These are phyloP conservation scores for Bullera alba DNA, from an alignment of 768 basidiomycete species.

Conservation along the genomic window DNA sequence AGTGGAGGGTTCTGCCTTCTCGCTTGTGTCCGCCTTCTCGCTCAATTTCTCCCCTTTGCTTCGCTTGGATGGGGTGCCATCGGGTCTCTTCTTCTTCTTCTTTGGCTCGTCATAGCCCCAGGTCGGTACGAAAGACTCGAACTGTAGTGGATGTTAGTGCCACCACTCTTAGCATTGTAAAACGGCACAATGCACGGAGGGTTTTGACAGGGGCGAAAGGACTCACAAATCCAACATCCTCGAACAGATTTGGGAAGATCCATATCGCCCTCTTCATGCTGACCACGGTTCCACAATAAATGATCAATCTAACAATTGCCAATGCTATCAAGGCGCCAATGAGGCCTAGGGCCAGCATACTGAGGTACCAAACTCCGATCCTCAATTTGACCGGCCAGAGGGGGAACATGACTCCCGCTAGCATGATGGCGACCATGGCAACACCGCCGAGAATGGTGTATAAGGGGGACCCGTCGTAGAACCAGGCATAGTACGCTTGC, in stretches of 20 bases:
- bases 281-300: conserved; percentile 87
- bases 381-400: conserved; percentile 92
- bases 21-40: conserved; percentile 12
- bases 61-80: conserved; percentile 12
- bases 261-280: conserved; percentile 86
- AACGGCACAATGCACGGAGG: not conserved
- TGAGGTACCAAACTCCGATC: conserved; percentile 91
- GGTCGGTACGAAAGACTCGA: conserved; percentile 91
- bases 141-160: conserved; percentile 52
- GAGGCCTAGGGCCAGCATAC: conserved; percentile 76
- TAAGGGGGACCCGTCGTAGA: conserved; percentile 90
- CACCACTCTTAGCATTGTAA: not conserved
- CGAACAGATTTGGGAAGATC: conserved; percentile 97
- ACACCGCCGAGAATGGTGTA: conserved; percentile 84
- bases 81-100: conserved; percentile 56
- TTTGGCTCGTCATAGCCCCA: conserved; percentile 94
- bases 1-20: conserved; percentile 1
- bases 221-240: conserved; percentile 96
- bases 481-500: conserved; percentile 90
- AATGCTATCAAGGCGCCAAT: conserved; percentile 85
- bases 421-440: conserved; percentile 85
- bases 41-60: not conserved
- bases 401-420: conserved; percentile 98
- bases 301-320: conserved; percentile 81
- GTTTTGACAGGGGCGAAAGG: not conserved